Conservation (phyloP, 2,329 filamentous ascomycete genomes). For the Simplicillium sp. region DNA sequence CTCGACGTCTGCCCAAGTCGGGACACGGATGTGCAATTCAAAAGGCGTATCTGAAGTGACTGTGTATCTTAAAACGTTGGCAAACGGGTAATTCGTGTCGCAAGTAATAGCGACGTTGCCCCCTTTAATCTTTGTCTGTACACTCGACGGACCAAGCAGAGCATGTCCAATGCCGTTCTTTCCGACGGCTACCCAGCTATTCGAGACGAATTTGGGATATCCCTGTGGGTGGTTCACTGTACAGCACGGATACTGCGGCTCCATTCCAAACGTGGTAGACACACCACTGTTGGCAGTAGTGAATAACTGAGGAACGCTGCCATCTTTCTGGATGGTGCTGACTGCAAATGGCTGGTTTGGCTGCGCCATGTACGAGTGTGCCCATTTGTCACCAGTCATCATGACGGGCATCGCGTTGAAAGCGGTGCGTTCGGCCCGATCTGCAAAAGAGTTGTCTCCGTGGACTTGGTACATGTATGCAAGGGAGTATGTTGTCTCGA, state of each 20-base stretch:
- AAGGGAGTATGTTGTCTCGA: slow-evolving; percentile 22
- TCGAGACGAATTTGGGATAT: slow-evolving; percentile 43
- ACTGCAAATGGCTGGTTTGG: slow-evolving; percentile 40
- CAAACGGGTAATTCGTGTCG: slow-evolving; percentile 36
- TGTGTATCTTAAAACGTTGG: slow-evolving; percentile 17
- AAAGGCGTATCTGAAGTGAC: slow-evolving; percentile 15
- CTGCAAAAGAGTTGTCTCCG: slow-evolving; percentile 30
- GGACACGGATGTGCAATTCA: slow-evolving; percentile 18
- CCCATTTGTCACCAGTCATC: slow-evolving; percentile 42
- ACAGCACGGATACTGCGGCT: slow-evolving; percentile 44
- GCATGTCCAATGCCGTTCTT: slow-evolving; percentile 37
- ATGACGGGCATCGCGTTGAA: slow-evolving; percentile 46
- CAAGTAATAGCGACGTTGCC: slow-evolving; percentile 28
- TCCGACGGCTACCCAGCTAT: slow-evolving; percentile 32
- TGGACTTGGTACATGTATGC: slow-evolving; percentile 22
- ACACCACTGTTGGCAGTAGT: slow-evolving; percentile 33
- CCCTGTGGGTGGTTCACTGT: slow-evolving; percentile 50
- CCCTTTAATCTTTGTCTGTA: slow-evolving; percentile 24
- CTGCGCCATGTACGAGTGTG: slow-evolving; percentile 44
- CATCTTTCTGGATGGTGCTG: slow-evolving; percentile 25
- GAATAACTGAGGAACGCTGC: slow-evolving; percentile 22
- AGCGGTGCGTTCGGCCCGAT: slow-evolving; percentile 39
- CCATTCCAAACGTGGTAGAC: slow-evolving; percentile 35
- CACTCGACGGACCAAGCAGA: slow-evolving; percentile 34
- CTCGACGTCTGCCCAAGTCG: slow-evolving; percentile 11